Base-by-base conservation (phyloP, 139 green algal genomes). In the Coccomyxa sp. region DNA sequence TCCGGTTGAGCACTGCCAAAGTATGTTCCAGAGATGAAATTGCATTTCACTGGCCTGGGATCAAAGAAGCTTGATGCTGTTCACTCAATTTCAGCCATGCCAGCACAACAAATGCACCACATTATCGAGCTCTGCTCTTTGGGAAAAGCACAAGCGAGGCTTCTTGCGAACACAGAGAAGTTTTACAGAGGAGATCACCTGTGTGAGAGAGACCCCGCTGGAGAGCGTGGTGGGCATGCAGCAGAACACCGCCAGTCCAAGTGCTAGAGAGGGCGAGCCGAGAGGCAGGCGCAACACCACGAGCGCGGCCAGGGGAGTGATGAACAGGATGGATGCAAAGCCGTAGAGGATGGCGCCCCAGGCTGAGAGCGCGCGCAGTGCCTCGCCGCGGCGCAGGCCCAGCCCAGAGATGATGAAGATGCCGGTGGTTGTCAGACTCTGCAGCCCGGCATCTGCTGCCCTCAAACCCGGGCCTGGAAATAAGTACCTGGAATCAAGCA, bases 191-290 rank as follows among this genome's bases (percentile, higher is more conserved):
- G 38, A 51, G 38, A 3, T 31, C 10, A 83, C 84, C 83, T 87
- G 82, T 12, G 88, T 91, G 13, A 94, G 84, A 0, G 88, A 82
- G 11, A 93, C 83, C 10, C 82, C 86, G 3, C 83, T 85, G 23
- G 90, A 94, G 9, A 96, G 88, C 0, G 90, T 90, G 31, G 91
- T 96, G 25, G 92, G 92, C 89, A 96, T 91, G 85, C 89, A 94
- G 85, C 85, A 91, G 82, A 95, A 96, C 23, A 96, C 87, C 0
- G 91, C 88, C 60, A 95, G 85, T 1, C 92, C 92, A 58, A 93
- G 76, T 0, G 85, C 84, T 58, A 94, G 82, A 59, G 85, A 87
- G 0, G 85, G 81, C 0, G 90, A 87, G 0, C 87, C 31, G 45
- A 95, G 76, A 0, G 92, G 91, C 80, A 92, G 83, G 16, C 79